Evolutionary conservation across 2,329 filamentous ascomycete species (phyloP).

Genomic region (Fusarium denticulatum): DNA sequence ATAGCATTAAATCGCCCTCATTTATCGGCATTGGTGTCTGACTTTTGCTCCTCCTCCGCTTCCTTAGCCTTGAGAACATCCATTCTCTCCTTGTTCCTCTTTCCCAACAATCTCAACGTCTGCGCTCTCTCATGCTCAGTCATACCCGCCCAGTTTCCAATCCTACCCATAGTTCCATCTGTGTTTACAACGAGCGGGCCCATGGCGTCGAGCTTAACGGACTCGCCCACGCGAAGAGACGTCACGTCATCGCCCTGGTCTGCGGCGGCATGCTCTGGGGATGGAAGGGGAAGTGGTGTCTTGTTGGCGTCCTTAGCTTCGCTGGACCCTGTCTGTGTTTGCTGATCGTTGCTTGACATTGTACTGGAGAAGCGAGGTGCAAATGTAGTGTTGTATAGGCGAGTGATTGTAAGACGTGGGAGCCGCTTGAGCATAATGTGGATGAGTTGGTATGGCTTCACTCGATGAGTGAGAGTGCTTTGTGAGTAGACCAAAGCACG

Average conservation of each 20-base stretch:
- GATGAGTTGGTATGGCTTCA: conserved; percentile 6
- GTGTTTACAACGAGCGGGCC: conserved; percentile 79
- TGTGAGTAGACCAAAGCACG: neutral
- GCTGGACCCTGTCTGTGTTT: conserved; percentile 1
- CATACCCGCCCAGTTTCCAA: conserved; percentile 80
- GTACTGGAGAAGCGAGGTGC: conserved; percentile 11
- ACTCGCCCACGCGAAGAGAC: conserved; percentile 40
- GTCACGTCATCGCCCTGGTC: conserved; percentile 39
- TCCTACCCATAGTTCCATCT: conserved; percentile 76
- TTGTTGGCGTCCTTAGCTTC: conserved; percentile 9
- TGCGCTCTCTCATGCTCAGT: conserved; percentile 72
- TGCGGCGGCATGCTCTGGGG: conserved; percentile 27
- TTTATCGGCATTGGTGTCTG: neutral
- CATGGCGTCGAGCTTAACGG: conserved; percentile 71
- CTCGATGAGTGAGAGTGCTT: neutral
- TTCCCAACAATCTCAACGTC: conserved; percentile 73
- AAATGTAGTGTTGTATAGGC: conserved; percentile 5
- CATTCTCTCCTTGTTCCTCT: conserved; percentile 72
- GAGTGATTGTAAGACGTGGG: conserved; percentile 19
- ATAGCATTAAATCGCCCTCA: neutral
- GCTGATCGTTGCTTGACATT: conserved; percentile 12
- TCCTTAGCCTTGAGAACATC: conserved; percentile 56
- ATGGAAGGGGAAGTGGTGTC: conserved; percentile 35
- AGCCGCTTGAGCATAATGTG: conserved; percentile 28
- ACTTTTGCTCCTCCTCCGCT: conserved; percentile 20